Evolutionary conservation across 202 grass and related monocot genomes (phyloP), one percentile per base, ranked within the genome.

Genomic region (Sporobolus alterniflorus): DNA sequence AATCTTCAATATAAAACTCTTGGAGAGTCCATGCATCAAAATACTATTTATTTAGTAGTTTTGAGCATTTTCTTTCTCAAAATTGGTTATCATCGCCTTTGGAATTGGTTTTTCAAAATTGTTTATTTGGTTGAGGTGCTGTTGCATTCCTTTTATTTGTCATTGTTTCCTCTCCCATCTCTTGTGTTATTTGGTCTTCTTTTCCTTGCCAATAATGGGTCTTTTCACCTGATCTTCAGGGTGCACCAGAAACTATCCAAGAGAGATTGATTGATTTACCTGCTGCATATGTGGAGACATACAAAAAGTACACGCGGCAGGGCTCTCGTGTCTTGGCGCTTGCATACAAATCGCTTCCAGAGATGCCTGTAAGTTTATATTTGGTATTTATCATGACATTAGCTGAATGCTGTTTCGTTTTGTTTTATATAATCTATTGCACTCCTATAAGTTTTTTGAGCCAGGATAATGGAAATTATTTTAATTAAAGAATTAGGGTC

Each of bases 201-300:
- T 81, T 30, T 39, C 24, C 43, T 59, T 24, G 28, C 36, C 76
- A 65, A 57, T 18, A 32, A 64, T 71, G n/a, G 20, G 0, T 61
- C 42, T 7, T 79, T 70, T 83, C 44, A 69, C 82, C 22, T 69
- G 52, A 55, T 73, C 26, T 82, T 75, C 83, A 99, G 96, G 96
- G 96, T 85, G 96, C 96, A 82, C 96, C 96, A 41, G 96, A 99
- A 83, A 99, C 96, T 55, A 94, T 99, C 80, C 96, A 96, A 85
- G 96, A 99, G 85, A 99, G 93, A 81, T 81, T 96, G 76, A 64
- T 90, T 81, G 89, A 96, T 74, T 49, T 99, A 83, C 93, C 96
- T 86, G 28, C 93, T 49, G 74, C 77, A 47, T 99, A 99, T 87
- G 93, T 99, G 74, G 93, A 99, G 72, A 96, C 91, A 69, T 99